phyloP scores from a whole-genome alignment of 805 yeast species.

The Peterozyma xylosa region DNA sequence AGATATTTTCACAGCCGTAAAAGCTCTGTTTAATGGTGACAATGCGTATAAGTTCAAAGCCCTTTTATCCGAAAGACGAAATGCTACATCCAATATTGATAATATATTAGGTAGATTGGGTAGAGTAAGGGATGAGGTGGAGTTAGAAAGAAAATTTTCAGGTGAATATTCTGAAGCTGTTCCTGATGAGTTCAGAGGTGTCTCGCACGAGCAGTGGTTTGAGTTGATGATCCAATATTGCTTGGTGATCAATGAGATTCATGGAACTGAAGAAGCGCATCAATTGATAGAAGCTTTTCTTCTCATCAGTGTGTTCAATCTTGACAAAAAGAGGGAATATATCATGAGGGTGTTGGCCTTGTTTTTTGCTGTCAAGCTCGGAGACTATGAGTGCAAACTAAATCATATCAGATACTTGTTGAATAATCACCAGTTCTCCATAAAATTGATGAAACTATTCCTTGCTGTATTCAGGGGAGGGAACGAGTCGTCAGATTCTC shows the following conservation, averaged over 20 bases:
- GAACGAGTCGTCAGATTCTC: slow-evolving; percentile 44
- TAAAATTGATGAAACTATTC: slow-evolving; percentile 59
- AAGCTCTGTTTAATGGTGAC: slow-evolving; percentile 74
- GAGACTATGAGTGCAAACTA: slow-evolving; percentile 47
- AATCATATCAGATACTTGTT: slow-evolving; percentile 56
- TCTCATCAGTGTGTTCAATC: slow-evolving; percentile 71
- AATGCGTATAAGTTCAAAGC: slow-evolving; percentile 65
- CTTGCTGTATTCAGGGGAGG: slow-evolving; percentile 62
- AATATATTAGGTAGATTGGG: slow-evolving; percentile 66
- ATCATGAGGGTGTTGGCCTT: slow-evolving; percentile 24
- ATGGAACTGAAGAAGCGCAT: slow-evolving; percentile 57
- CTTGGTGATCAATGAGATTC: slow-evolving; percentile 49
- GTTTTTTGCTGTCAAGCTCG: slow-evolving; percentile 24
- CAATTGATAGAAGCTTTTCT: slow-evolving; percentile 68
- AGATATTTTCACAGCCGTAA: slow-evolving; percentile 72
- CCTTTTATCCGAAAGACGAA: slow-evolving; percentile 52
- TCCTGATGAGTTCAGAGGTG: slow-evolving; percentile 61
- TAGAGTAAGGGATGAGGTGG: slow-evolving; percentile 52
- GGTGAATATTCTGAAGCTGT: slow-evolving; percentile 27
- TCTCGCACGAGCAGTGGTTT: slow-evolving; percentile 78
- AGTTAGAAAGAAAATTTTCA: slow-evolving; percentile 21
- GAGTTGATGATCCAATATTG: slow-evolving; percentile 75
- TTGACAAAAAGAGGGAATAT: slow-evolving; percentile 51
- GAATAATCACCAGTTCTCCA: slow-evolving; percentile 68
- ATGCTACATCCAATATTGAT: slow-evolving; percentile 57